Percentiles rank a stretch among this genome's conserved stretches.
These are phyloP conservation scores for Podaxis rugospora DNA, from an alignment of 768 basidiomycete genomes.

Conservation along the genomic window DNA sequence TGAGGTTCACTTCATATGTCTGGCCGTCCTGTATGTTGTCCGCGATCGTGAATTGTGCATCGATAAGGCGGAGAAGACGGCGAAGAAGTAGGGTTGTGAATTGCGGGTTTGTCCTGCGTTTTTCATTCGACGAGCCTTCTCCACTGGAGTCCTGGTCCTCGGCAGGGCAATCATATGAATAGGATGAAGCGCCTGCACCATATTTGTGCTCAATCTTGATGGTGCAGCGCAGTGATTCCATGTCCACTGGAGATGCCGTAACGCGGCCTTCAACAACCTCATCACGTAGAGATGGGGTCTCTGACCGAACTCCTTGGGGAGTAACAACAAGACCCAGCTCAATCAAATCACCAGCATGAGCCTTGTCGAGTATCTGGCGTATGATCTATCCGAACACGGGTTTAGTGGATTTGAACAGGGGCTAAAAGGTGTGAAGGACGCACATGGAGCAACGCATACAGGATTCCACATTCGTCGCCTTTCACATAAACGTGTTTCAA, in stretches of 20 bases:
- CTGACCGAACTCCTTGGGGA: slow-evolving; percentile 13
- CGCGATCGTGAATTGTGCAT: slow-evolving; percentile 29
- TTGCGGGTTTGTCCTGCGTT: slow-evolving; percentile 36
- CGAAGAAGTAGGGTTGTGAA: slow-evolving; percentile 51
- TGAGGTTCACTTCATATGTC: slow-evolving; percentile 62
- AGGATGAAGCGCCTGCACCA: slow-evolving; percentile 13
- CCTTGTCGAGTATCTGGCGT: slow-evolving; percentile 72
- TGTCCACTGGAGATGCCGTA: slow-evolving; percentile 23
- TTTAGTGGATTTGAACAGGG: background rate
- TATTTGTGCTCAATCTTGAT: slow-evolving; percentile 50
- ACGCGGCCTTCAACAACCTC: slow-evolving; percentile 18
- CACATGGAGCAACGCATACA: slow-evolving; percentile 82
- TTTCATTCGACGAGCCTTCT: slow-evolving; percentile 17
- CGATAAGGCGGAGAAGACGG: slow-evolving; percentile 56
- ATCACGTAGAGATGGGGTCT: slow-evolving; percentile 13
- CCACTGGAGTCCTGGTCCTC: slow-evolving; percentile 12
- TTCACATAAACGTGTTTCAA: slow-evolving; percentile 83
- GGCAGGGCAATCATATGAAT: slow-evolving; percentile 17
- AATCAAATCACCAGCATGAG: slow-evolving; percentile 74
- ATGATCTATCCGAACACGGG: slow-evolving; percentile 51
- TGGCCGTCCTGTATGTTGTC: slow-evolving; percentile 40
- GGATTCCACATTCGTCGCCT: slow-evolving; percentile 82
- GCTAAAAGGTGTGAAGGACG: slow-evolving; percentile 30
- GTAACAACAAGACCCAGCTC: slow-evolving; percentile 74
- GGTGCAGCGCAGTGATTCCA: slow-evolving; percentile 33